These are phyloP conservation scores for Pseudogymnoascus sp. DNA, from an alignment of 2,329 filamentous ascomycete genomes.

Conservation along the genomic window DNA sequence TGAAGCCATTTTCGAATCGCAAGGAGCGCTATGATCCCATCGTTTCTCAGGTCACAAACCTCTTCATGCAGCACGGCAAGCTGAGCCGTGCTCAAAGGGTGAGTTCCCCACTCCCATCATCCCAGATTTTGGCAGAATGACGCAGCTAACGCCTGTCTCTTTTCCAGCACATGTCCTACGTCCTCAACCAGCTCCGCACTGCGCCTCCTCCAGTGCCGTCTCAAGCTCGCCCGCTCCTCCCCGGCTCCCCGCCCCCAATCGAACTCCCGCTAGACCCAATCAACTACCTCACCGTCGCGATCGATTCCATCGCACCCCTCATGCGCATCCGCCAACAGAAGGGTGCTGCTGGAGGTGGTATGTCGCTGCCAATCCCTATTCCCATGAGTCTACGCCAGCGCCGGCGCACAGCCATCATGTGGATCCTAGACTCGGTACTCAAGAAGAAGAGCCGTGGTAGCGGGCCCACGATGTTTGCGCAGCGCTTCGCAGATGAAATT, in stretches of 20 bases:
- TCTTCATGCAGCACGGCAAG: conserved; percentile 89
- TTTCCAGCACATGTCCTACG: conserved; percentile 67
- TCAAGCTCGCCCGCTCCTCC: conserved; percentile 60
- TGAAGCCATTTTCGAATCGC: conserved; percentile 53
- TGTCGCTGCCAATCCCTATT: conserved; percentile 70
- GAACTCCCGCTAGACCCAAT: conserved; percentile 85
- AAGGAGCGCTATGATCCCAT: conserved; percentile 81
- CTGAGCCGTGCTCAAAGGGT: conserved; percentile 83
- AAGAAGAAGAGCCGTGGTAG: conserved; percentile 68
- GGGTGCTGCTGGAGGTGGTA: conserved; percentile 78
- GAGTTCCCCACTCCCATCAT: conserved; percentile 20
- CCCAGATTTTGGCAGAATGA: conserved; percentile 3
- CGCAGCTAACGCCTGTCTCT: neutral
- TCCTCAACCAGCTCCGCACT: conserved; percentile 78
- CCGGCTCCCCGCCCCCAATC: conserved; percentile 64
- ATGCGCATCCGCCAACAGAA: conserved; percentile 68
- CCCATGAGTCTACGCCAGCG: conserved; percentile 69
- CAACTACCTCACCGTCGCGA: conserved; percentile 77
- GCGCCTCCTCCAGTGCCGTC: conserved; percentile 69
- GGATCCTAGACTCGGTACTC: conserved; percentile 79
- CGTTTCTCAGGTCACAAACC: conserved; percentile 76
- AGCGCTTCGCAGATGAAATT: conserved; percentile 76
- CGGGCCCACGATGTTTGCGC: conserved; percentile 63
- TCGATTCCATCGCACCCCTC: conserved; percentile 88
- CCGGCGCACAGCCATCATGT: conserved; percentile 68